Evolutionary conservation across 768 basidiomycete genomes (phyloP).

Genomic region (Lepiota venenata): DNA sequence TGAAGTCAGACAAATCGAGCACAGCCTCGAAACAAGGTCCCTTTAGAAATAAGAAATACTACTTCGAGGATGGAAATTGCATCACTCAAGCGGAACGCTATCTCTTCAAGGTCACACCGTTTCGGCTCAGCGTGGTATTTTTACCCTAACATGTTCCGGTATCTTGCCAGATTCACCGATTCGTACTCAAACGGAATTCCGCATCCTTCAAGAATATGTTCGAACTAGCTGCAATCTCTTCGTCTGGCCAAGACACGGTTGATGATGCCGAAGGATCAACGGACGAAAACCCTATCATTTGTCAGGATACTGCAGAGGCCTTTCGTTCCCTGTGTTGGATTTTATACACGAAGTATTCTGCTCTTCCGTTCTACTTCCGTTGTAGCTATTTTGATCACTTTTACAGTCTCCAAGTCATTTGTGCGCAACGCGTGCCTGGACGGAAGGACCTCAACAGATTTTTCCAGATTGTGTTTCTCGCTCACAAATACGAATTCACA

Average conservation of each 20-base stretch:
- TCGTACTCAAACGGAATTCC: background rate
- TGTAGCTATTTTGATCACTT: background rate
- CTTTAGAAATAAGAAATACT: constrained; percentile 4
- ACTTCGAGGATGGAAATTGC: constrained; percentile 12
- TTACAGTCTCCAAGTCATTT: background rate
- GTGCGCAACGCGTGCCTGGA: background rate
- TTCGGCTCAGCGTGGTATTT: too few relatives aligned
- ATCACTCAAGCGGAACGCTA: constrained; percentile 12
- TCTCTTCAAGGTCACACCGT: constrained; percentile 13
- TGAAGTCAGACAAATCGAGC: background rate
- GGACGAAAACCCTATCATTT: background rate
- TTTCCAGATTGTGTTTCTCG: background rate
- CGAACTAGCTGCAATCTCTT: background rate
- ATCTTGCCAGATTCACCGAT: background rate
- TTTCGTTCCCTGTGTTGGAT: constrained; percentile 19
- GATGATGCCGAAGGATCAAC: background rate
- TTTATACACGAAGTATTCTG: constrained; percentile 17
- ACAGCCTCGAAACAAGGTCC: background rate
- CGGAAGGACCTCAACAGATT: background rate
- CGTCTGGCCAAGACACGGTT: background rate
- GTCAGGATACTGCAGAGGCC: constrained; percentile 12
- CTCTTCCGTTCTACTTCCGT: background rate
- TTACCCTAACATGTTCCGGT: too few relatives aligned
- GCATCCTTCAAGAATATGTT: background rate
- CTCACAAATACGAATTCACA: constrained; percentile 3